A percentile compares a stretch with the other conserved stretches of the same genome.
phyloP scores from a whole-genome alignment of 169 alveolate species.

The Babesia divergens region DNA sequence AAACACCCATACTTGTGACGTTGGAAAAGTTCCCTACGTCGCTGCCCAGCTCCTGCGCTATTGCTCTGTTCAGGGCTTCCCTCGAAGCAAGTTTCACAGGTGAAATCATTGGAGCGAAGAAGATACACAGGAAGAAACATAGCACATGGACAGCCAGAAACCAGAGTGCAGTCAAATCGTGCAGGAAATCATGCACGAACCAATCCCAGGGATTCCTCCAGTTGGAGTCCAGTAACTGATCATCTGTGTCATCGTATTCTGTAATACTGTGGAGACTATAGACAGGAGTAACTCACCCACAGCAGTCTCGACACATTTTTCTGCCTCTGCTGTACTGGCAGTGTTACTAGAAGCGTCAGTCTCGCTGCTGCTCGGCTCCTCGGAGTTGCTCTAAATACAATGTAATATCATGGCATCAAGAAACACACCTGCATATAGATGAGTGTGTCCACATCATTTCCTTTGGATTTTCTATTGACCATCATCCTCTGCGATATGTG shows the following conservation, averaged over 20 bases:
- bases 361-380: background rate
- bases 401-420: background rate
- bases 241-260: slow-evolving; percentile 38
- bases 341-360: background rate
- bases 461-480: background rate
- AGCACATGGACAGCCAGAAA: background rate
- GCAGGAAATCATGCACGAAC: slow-evolving; percentile 17
- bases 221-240: background rate
- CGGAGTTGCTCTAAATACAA: background rate
- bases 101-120: slow-evolving; percentile 7
- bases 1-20: background rate
- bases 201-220: slow-evolving; percentile 16
- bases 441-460: background rate
- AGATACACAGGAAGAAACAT: slow-evolving; percentile 1
- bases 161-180: slow-evolving; percentile 8
- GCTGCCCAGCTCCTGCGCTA: background rate
- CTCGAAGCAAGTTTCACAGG: background rate
- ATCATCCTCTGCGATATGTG: slow-evolving; percentile 14
- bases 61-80: background rate
- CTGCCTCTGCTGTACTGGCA: background rate
- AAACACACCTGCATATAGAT: slow-evolving; percentile 9
- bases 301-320: background rate
- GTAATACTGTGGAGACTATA: background rate
- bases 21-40: background rate
- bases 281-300: background rate